Evolutionary conservation across 345 rosid species (phyloP).

Genomic region (Litchi chinensis): DNA sequence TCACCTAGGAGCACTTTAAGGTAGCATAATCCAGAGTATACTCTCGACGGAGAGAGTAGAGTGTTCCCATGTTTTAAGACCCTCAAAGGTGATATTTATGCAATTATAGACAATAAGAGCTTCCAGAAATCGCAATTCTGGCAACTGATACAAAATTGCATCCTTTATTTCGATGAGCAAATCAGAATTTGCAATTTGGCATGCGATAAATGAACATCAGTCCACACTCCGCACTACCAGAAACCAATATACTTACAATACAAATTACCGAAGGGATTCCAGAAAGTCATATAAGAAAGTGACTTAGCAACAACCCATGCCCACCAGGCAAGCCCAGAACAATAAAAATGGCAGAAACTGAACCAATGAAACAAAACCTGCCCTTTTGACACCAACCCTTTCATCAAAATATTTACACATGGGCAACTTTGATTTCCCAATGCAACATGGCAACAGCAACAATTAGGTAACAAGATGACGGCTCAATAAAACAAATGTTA

Average conservation of each 20-base stretch:
- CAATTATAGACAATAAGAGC: background rate
- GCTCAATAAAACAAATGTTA: constrained; percentile 18
- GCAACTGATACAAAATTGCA: background rate
- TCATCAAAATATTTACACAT: constrained; percentile 8
- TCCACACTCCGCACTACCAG: constrained; percentile 9
- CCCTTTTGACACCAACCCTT: constrained; percentile 29
- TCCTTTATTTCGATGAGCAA: background rate
- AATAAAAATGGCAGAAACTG: constrained; percentile 7
- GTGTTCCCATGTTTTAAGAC: too few relatives aligned
- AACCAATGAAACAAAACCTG: constrained; percentile 17
- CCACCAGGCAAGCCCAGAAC: constrained; percentile 29
- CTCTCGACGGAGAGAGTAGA: too few relatives aligned
- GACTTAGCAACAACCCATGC: constrained; percentile 31
- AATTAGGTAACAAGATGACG: constrained; percentile 43
- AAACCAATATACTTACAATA: background rate
- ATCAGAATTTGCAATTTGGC: background rate
- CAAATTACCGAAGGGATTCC: background rate
- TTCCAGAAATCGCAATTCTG: background rate
- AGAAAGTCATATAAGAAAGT: constrained; percentile 30
- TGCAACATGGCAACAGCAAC: constrained; percentile 24
- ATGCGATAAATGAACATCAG: background rate
- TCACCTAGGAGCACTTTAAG: too few relatives aligned
- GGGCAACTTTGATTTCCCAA: constrained; percentile 24
- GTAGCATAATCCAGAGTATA: too few relatives aligned
- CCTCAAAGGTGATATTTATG: background rate